Evolutionary conservation across 2,329 filamentous ascomycete genomes (phyloP), one percentile per base, ranked within the genome.

Genomic region (Pseudogymnoascus sp.): DNA sequence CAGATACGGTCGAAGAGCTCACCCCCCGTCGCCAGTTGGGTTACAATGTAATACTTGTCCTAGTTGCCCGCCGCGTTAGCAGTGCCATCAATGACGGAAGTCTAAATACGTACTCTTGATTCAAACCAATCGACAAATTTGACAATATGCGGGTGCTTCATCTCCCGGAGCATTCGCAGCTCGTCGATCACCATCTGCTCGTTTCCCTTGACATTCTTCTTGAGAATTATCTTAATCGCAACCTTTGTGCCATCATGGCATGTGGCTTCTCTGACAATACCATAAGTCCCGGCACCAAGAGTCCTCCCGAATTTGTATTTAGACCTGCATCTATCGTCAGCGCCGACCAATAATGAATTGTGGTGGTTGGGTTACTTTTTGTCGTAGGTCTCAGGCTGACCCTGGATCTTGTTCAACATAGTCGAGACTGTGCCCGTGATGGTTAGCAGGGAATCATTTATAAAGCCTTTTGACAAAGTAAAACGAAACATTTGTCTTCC

Each of bases 41-140:
- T 99, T 69, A 99, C 92, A 68, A 99, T 97, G 75, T 99, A 99
- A 79, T 96, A 99, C 80, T 99, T 99, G 80, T 99, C 94, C 91
- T 96, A 69, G 33, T 35, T 14, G 6, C 47, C 28, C 28, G 33
- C 57, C 33, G 25, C 39, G 57, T 58, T 33, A 58, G 33, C 30
- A 37, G 15, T 41, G 2, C n/a, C 15, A 58, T 58, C 57, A 41
- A 41, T 33, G 28, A 18, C 7, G 35, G 35, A 50, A 18, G 9
- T 25, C 28, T 33, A 12, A 36, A 28, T 37, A 66, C 86, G 67
- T 77, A 96, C 91, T 77, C 91, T 90, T 61, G 93, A 97, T 78
- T 99, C 94, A 73, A 99, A 99, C 93, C 94, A 99, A 75, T 99
- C 94, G 68, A 94, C 89, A 72, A 99, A 99, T 68, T 88, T 87